Evolutionary conservation across 1,139 yeast species (phyloP), one percentile per base, ranked within the genome.

Genomic region (Zhuliangozyma blackwelliae): DNA sequence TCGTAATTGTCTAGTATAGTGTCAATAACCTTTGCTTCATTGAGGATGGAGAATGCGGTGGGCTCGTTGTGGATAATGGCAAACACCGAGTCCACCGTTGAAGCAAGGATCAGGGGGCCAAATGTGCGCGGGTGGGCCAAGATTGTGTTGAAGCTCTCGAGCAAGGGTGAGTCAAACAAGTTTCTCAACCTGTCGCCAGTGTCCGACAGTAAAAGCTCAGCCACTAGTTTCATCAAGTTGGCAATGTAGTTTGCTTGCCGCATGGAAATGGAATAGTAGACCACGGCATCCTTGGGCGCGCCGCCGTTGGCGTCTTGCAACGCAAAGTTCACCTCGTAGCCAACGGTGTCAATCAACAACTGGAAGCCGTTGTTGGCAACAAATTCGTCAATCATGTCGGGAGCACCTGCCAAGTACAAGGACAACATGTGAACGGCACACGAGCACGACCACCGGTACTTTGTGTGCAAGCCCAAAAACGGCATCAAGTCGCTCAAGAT

Each of bases 51-150:
- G 52, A 75, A 89, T 4, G 96, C 88, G 0, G 97, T 88, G 3
- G 97, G 96, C 51, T 90, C 97, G 47, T 85, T 86, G 54, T 90
- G 94, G 33, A 90, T 79, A 45, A 89, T 86, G 26, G 77, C 76
- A 33, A 83, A 76, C 20, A 89, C 72, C 16, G 83, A 76, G 46
- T 79, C 85, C 28, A 90, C 60, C 0, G 88, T 74, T 13, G 77
- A 68, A 0, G 88, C 70, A 13, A 86, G 59, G n/a, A 87, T 62
- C 19, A 77, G 72, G 25, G 81, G 78, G 0, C 96, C 96, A 63
- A 89, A 87, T 0, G 75, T 57, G 1, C 58, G 49, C 1, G 84
- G 78, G 49, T 85, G 66, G n/a, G 58, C 50, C 11, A 90, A 51
- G 3, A 90, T 74, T 38, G 65, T 68, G 44, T 78, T 82, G 46